Evolutionary conservation across 2,329 filamentous ascomycete species (phyloP).

Genomic region (Paracorniculantispora psalliotae): DNA sequence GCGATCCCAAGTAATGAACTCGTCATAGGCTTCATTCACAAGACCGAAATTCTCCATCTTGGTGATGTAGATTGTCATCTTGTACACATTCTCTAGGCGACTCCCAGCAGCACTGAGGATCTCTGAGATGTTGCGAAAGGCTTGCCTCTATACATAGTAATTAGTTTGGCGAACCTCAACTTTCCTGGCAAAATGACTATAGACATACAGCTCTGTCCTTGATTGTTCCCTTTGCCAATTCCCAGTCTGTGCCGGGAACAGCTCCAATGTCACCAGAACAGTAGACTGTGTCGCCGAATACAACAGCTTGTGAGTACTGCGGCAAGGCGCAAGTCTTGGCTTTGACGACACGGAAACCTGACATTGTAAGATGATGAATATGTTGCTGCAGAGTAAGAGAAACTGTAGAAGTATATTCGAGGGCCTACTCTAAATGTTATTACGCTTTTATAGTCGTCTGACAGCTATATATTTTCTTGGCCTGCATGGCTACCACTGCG

Average conservation of each 20-base stretch:
- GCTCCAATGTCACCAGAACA: constrained; percentile 60
- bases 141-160: constrained; percentile 38
- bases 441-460: too few species aligned
- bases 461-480: too few species aligned
- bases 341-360: constrained; percentile 32
- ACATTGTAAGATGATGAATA: background rate
- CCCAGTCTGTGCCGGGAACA: constrained; percentile 45
- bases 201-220: constrained; percentile 44
- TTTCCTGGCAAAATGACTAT: background rate
- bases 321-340: constrained; percentile 44
- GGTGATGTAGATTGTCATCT: constrained; percentile 62
- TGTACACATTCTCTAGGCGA: constrained; percentile 56
- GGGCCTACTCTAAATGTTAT: too few species aligned
- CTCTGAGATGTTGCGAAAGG: constrained; percentile 52
- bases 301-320: constrained; percentile 56
- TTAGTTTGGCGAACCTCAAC: background rate
- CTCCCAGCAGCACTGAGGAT: constrained; percentile 58
- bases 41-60: constrained; percentile 60
- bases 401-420: background rate
- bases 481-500: too few species aligned
- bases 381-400: background rate
- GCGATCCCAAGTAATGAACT: constrained; percentile 40
- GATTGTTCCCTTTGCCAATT: constrained; percentile 52
- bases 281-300: constrained; percentile 64
- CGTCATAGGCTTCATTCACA: constrained; percentile 52